Conservation (phyloP, 495 filamentous ascomycete species). For the Tetracladium setigerum region DNA sequence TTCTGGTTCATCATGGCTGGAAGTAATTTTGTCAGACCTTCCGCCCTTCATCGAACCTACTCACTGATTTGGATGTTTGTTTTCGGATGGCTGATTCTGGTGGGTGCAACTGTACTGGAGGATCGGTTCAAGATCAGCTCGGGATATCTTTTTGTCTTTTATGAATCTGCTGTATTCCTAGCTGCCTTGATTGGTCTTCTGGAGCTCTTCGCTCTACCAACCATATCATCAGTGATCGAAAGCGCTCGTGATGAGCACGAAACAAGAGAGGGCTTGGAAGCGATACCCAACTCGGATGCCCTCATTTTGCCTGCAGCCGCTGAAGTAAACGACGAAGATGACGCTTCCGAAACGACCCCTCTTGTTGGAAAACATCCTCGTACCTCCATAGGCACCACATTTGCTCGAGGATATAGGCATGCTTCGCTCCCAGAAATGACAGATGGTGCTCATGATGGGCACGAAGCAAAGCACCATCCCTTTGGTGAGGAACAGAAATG, state of each 20-base stretch:
- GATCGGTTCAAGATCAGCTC: conserved; percentile 63
- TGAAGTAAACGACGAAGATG: conserved; percentile 33
- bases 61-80: conserved; percentile 76
- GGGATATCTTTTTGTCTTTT: conserved; percentile 78
- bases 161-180: conserved; percentile 67
- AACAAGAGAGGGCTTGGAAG: conserved; percentile 28
- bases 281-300: conserved; percentile 25
- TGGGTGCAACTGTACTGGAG: conserved; percentile 65
- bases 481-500: conserved; percentile 80
- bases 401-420: conserved; percentile 41
- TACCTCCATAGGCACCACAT: conserved; percentile 41
- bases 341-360: conserved; percentile 71
- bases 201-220: conserved; percentile 73
- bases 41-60: conserved; percentile 77
- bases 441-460: conserved; percentile 20
- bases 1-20: conserved; percentile 82
- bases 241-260: conserved; percentile 40
- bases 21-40: conserved; percentile 75
- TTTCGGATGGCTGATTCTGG: conserved; percentile 62
- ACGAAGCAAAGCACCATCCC: conserved; percentile 34
- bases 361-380: conserved; percentile 47
- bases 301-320: conserved; percentile 20
- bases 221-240: conserved; percentile 55
- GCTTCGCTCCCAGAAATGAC: not conserved
- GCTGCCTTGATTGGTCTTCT: conserved; percentile 64